Percentiles rank a stretch among this genome's conserved stretches.
phyloP scores from a whole-genome alignment of 768 basidiomycete species.

The Tylopilus vinaceipallidus region DNA sequence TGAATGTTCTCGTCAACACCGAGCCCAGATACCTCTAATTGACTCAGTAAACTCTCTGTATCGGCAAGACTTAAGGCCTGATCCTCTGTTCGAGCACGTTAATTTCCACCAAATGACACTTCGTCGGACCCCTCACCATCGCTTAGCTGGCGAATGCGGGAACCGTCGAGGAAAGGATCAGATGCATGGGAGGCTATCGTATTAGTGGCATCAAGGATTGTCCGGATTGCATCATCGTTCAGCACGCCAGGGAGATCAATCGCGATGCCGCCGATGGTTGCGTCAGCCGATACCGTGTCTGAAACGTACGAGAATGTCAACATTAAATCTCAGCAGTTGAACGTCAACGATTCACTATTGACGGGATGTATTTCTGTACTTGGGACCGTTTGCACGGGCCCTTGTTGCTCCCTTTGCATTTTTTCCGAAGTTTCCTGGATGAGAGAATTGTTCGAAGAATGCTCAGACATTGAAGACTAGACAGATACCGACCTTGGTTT shows the following conservation, averaged over 20 bases:
- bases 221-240: not conserved
- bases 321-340: no score
- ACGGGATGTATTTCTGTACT: not conserved
- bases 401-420: slow-evolving; percentile 3
- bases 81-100: not conserved
- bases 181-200: no score
- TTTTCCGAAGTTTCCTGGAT: slow-evolving; percentile 2
- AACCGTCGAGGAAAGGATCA: no score
- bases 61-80: not conserved
- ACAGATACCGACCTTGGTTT: not conserved
- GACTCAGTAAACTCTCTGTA: not conserved
- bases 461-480: no score
- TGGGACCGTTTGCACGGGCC: not conserved
- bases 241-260: slow-evolving; percentile 3
- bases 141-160: not conserved
- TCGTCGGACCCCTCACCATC: not conserved
- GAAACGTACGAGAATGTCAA: not conserved
- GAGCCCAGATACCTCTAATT: not conserved
- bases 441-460: no score
- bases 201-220: not conserved
- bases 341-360: not conserved
- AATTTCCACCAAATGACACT: not conserved
- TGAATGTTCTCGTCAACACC: not conserved
- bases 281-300: not conserved
- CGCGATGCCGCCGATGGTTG: not conserved